Evolutionary conservation across 2,329 filamentous ascomycete genomes (phyloP), one percentile per base, ranked within the genome.

Genomic region (Colletotrichum musae): DNA sequence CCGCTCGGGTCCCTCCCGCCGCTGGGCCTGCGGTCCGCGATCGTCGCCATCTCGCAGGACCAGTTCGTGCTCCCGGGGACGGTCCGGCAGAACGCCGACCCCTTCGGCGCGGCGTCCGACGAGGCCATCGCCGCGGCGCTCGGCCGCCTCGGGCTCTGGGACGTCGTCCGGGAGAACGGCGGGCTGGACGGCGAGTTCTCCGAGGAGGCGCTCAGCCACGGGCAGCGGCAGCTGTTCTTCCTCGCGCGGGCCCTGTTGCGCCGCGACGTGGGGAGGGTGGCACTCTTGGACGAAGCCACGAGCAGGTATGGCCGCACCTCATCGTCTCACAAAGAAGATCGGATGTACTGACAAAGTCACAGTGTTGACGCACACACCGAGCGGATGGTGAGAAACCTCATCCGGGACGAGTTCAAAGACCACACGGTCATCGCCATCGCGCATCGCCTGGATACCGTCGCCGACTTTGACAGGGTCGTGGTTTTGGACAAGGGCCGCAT

Each of bases 51-150:
- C 56, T 59, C 65, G 16, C 70, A 51, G 32, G 67, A 56, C 41
- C 61, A 70, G 39, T 58, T 71, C 36, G 58, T 70, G 6, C 57
- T 71, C 10, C 58, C 70, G 1, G 67, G 70, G 15, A 61, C 70
- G 21, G 67, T 70, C 13, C 67, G 70, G 2, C 52, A 87, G 78
- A 99, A 99, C 77, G 87, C 99, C 16, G 62, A 71, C 43, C 70
- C 70, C 5, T 52, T 70, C 24, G 56, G 24, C 26, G 18, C 28
- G 9, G 58, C 36, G 5, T 28, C 58, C 15, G 45, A 45, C 18
- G 61, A 95, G 70, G 45, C 47, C 57, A 48, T 66, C n/a, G 24
- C 50, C 43, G 48, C 57, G 15, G 43, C 52, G 2, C 61, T 71
- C 26, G 28, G 39, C 5, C 57, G 61, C 24, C 52, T 71, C 21